phyloP scores from a whole-genome alignment of 2,329 filamentous ascomycete genomes.

The Arthrobotrys sphaeroides region DNA sequence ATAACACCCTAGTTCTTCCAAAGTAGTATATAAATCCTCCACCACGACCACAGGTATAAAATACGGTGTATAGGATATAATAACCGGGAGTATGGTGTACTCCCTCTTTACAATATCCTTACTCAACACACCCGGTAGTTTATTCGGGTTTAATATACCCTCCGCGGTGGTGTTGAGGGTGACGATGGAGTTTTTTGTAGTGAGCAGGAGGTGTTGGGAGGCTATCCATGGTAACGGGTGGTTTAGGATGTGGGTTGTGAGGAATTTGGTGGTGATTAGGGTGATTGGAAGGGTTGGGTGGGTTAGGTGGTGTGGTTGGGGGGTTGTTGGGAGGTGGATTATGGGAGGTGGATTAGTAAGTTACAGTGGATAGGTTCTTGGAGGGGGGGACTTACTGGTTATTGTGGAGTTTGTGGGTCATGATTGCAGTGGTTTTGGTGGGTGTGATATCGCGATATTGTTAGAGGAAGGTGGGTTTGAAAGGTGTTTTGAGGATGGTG shows the following conservation, averaged over 20 bases:
- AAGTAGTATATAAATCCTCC: neutral
- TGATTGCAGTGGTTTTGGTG: too few species aligned
- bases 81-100: slow-evolving; percentile 10
- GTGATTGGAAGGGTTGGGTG: neutral
- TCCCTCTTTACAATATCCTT: too few species aligned
- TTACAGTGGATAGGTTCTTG: neutral
- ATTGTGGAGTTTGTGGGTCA: neutral
- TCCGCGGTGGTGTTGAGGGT: too few species aligned
- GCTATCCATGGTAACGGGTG: slow-evolving; percentile 7
- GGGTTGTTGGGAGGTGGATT: neutral
- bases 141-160: too few species aligned
- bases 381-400: neutral
- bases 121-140: too few species aligned
- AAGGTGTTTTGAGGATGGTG: too few species aligned
- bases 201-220: neutral
- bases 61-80: neutral
- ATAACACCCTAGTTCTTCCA: neutral
- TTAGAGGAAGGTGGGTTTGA: too few species aligned
- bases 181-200: too few species aligned
- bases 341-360: neutral
- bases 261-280: neutral
- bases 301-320: neutral
- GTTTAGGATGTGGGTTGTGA: neutral
- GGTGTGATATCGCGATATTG: too few species aligned
- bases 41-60: neutral